A percentile compares a stretch with the other conserved stretches of the same genome.
These are phyloP conservation scores for Suillus ampliporus DNA, from an alignment of 768 basidiomycete species.

Conservation along the genomic window DNA sequence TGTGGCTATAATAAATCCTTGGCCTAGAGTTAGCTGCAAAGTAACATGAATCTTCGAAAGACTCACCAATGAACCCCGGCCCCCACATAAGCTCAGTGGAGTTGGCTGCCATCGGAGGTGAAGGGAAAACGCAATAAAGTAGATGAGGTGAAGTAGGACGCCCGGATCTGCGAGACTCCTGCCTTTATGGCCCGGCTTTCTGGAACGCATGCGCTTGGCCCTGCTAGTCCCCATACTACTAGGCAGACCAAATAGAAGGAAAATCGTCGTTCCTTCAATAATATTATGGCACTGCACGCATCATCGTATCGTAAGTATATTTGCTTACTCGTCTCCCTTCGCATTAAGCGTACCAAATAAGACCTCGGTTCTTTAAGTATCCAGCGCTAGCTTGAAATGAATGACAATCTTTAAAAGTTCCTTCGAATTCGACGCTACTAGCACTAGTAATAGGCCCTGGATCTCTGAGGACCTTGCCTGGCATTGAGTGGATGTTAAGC, in stretches of 20 bases:
- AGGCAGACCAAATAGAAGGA: neutral
- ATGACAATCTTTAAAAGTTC: neutral
- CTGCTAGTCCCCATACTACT: neutral
- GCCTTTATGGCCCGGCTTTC: neutral
- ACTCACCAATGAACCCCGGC: slow-evolving; percentile 25
- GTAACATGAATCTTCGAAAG: neutral
- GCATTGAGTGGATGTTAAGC: neutral
- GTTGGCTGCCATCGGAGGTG: slow-evolving; percentile 13
- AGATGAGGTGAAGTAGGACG: too few species aligned
- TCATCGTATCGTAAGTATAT: too few species aligned
- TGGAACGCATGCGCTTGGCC: neutral
- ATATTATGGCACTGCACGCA: too few species aligned
- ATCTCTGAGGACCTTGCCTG: neutral
- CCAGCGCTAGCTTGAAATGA: neutral
- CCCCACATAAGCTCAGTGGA: slow-evolving; percentile 10
- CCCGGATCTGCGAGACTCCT: too few species aligned
- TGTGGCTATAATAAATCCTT: slow-evolving; percentile 19
- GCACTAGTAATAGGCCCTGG: neutral
- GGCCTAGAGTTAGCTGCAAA: neutral
- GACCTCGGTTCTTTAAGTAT: neutral
- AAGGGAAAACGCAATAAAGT: neutral
- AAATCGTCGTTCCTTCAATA: too few species aligned
- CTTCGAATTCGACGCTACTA: neutral
- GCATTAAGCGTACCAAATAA: too few species aligned
- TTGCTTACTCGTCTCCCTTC: too few species aligned